Evolutionary conservation across 106 monocot species (phyloP).

Genomic region (Allium fistulosum): DNA sequence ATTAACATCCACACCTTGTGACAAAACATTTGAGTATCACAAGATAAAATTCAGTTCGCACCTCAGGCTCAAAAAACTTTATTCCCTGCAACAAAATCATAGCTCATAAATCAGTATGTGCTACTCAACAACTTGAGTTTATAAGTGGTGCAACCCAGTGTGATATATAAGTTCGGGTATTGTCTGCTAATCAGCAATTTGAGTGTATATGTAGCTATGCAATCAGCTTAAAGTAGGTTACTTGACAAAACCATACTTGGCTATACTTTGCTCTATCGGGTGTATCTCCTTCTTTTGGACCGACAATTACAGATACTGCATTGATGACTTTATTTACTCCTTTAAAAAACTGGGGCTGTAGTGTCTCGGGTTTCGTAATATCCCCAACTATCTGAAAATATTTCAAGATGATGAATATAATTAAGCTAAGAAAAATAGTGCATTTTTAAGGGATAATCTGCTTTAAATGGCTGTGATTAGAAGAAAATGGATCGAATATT

Average conservation of each 20-base stretch:
- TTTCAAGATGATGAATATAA: not conserved
- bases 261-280: constrained; percentile 95
- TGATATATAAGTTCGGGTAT: no score
- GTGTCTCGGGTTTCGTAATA: constrained; percentile 69
- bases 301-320: constrained; percentile 90
- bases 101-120: constrained; percentile 3
- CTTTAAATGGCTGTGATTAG: not conserved
- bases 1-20: not conserved
- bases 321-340: constrained; percentile 89
- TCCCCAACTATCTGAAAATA: constrained; percentile 72
- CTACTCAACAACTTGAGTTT: not conserved
- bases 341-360: constrained; percentile 65
- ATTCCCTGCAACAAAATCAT: constrained; percentile 46
- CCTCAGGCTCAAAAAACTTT: constrained; percentile 87
- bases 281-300: constrained; percentile 98
- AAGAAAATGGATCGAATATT: not conserved
- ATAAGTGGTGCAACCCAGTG: no score
- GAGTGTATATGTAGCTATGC: no score
- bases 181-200: no score
- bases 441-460: not conserved
- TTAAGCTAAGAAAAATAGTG: not conserved
- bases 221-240: no score
- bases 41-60: constrained; percentile 1
- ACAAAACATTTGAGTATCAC: no score
- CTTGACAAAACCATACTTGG: constrained; percentile 45